Evolutionary conservation across 257 asterid species (phyloP).

Genomic region (Primulina huaijiensis): DNA sequence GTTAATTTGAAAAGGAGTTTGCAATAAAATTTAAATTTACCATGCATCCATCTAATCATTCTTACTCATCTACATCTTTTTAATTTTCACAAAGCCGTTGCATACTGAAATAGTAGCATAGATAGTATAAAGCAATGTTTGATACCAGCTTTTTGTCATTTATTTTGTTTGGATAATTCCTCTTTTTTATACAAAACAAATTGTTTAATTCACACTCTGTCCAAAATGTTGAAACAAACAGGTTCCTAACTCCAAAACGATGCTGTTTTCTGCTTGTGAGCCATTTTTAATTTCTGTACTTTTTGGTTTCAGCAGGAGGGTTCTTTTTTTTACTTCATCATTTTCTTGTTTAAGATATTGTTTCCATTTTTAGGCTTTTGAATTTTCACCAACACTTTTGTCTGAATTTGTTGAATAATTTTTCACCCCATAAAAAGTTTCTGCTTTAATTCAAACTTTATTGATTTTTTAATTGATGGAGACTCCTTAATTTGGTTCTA

Average conservation of each 20-base stretch:
- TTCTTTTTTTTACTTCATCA: slow-evolving; percentile 16
- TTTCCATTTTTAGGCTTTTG: slow-evolving; percentile 27
- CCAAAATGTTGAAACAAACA: slow-evolving; percentile 20
- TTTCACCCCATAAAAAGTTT: slow-evolving; percentile 8
- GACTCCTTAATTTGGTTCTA: neutral
- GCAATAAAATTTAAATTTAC: neutral
- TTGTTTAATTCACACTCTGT: neutral
- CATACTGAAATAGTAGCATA: neutral
- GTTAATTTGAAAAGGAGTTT: neutral
- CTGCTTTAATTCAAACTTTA: neutral
- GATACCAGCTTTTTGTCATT: slow-evolving; percentile 26
- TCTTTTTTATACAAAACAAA: slow-evolving; percentile 4
- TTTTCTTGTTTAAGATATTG: slow-evolving; percentile 17
- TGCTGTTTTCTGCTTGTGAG: slow-evolving; percentile 1
- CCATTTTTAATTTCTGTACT: slow-evolving; percentile 15
- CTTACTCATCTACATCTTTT: neutral
- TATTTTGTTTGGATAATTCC: slow-evolving; percentile 26
- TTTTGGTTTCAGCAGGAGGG: slow-evolving; percentile 17
- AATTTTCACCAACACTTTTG: slow-evolving; percentile 21
- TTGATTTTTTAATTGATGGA: neutral
- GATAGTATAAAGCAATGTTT: slow-evolving; percentile 20
- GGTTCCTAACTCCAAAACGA: slow-evolving; percentile 12
- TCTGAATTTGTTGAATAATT: slow-evolving; percentile 22
- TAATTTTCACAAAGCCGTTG: neutral
- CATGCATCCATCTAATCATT: neutral